Percentiles rank a stretch among this genome's conserved stretches.
These are phyloP conservation scores for Trichoderma sp. DNA, from an alignment of 2,329 filamentous ascomycete species.

Conservation along the genomic window DNA sequence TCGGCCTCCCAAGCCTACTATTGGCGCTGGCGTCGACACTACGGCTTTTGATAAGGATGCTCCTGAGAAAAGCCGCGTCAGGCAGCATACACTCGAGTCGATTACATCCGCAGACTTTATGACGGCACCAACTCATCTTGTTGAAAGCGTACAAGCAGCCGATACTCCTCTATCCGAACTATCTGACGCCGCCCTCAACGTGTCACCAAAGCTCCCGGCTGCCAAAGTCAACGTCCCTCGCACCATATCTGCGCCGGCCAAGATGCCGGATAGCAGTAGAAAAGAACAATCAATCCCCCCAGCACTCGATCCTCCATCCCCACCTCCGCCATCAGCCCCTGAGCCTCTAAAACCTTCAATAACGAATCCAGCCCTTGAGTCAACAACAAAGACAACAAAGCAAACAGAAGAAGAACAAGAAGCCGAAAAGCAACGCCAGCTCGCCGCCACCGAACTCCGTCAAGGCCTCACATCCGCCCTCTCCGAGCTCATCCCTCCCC, in stretches of 20 bases:
- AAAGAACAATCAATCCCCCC: slow-evolving; percentile 19
- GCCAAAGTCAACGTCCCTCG: slow-evolving; percentile 36
- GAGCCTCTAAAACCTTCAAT: slow-evolving; percentile 7
- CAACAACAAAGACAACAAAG: slow-evolving; percentile 25
- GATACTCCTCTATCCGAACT: slow-evolving; percentile 45
- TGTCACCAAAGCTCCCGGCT: slow-evolving; percentile 41
- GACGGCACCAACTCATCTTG: slow-evolving; percentile 47
- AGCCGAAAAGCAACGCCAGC: slow-evolving; percentile 35
- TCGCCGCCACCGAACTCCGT: slow-evolving; percentile 37
- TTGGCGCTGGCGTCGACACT: slow-evolving; percentile 43
- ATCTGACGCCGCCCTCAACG: slow-evolving; percentile 49
- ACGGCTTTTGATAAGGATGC: slow-evolving; percentile 46
- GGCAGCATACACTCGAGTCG: slow-evolving; percentile 33
- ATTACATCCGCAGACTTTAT: slow-evolving; percentile 46
- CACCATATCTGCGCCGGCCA: slow-evolving; percentile 47
- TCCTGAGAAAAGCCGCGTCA: slow-evolving; percentile 32
- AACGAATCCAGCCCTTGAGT: neutral
- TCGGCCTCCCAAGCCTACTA: slow-evolving; percentile 30
- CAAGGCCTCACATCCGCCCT: slow-evolving; percentile 49
- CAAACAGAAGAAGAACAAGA: slow-evolving; percentile 23
- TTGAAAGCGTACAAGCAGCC: slow-evolving; percentile 33
- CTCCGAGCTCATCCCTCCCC: slow-evolving; percentile 47
- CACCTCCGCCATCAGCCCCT: slow-evolving; percentile 28
- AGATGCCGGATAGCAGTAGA: slow-evolving; percentile 16
- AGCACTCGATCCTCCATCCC: slow-evolving; percentile 20